Evolutionary conservation across 2,329 filamentous ascomycete genomes (phyloP).

Genomic region (Pseudogymnoascus sp.): DNA sequence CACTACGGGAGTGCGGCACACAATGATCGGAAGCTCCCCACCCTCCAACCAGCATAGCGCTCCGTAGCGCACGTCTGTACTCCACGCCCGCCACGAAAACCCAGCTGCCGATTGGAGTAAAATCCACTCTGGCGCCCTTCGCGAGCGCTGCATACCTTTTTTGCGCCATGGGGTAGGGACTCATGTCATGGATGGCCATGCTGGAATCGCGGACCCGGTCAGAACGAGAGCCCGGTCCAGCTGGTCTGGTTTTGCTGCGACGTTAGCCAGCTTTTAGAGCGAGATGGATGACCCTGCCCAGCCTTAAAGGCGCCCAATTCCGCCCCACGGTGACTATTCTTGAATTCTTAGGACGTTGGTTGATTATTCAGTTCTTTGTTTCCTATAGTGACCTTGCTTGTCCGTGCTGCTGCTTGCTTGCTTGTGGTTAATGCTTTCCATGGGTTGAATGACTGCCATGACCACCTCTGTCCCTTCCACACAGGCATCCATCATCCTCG

Average conservation of each 20-base stretch:
- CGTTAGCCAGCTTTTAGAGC: neutral
- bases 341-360: neutral
- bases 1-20: constrained; percentile 3
- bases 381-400: neutral
- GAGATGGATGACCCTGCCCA: neutral
- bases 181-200: neutral
- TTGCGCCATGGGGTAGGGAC: neutral
- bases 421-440: neutral
- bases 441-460: constrained; percentile 1
- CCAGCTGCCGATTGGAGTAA: neutral
- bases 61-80: neutral
- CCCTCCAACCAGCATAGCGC: neutral
- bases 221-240: neutral
- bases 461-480: constrained; percentile 2
- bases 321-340: neutral
- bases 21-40: neutral
- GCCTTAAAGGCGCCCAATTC: neutral
- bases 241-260: neutral
- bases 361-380: neutral
- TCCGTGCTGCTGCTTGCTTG: neutral
- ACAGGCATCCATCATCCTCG: neutral
- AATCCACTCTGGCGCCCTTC: neutral
- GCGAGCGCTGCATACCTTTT: neutral
- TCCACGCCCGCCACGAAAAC: neutral
- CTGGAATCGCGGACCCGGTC: neutral